Conservation (phyloP, 352 stramenopile genomes). For the Globisporangium carolinianum region DNA sequence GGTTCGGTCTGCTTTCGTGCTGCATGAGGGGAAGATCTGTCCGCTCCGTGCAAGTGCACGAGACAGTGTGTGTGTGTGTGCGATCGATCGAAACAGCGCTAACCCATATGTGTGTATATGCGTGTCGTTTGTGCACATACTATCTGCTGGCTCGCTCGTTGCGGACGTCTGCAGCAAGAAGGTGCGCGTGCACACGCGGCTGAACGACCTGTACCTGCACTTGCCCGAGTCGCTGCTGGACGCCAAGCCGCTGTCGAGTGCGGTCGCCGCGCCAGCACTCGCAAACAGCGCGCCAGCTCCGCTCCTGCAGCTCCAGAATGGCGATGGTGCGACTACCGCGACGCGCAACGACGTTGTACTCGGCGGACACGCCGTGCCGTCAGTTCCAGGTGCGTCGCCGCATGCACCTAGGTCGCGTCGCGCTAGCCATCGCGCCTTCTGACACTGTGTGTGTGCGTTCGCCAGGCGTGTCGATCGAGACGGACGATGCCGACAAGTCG, state of each 20-base stretch:
- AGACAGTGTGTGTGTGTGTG: neutral
- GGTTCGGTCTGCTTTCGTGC: conserved; percentile 19
- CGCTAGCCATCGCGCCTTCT: neutral
- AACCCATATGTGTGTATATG: conserved; percentile 2
- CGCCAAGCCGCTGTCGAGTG: conserved; percentile 6
- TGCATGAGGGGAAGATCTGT: conserved; percentile 2
- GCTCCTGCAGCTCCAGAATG: conserved; percentile 2
- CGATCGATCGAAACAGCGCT: too few relatives aligned
- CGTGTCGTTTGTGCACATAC: neutral
- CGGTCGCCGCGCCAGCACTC: conserved; percentile 5
- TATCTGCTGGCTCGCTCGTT: neutral
- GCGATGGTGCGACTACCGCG: conserved; percentile 9
- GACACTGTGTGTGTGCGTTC: neutral
- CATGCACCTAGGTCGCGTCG: neutral
- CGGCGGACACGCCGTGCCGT: conserved; percentile 9
- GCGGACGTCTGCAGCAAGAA: conserved; percentile 52
- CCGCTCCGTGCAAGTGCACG: too few relatives aligned
- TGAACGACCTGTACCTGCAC: conserved; percentile 49
- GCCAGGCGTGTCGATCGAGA: conserved; percentile 11
- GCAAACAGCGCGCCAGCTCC: conserved; percentile 3
- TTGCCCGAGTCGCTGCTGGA: conserved; percentile 49
- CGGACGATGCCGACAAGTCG: conserved; percentile 10
- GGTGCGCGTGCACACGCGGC: conserved; percentile 57
- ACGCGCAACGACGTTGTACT: conserved; percentile 12
- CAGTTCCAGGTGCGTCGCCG: conserved; percentile 6